Conservation (phyloP, 257 asterid species). For the Solanum paucissectum region DNA sequence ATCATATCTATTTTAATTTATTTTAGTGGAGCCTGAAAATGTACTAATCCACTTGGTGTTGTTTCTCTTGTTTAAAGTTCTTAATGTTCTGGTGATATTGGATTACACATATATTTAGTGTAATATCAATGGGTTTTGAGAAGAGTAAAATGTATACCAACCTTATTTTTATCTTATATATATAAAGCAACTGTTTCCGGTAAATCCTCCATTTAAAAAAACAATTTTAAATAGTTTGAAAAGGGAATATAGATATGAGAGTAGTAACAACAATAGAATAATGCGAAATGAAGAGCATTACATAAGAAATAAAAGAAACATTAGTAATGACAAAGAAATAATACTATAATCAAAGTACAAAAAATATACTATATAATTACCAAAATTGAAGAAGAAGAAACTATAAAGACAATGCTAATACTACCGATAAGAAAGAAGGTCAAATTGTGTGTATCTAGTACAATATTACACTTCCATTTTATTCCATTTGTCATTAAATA, state of each 20-base stretch:
- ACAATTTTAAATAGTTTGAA: too few species aligned
- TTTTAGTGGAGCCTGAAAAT: neutral
- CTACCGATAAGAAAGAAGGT: neutral
- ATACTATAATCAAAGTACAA: too few species aligned
- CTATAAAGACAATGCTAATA: neutral
- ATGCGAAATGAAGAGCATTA: neutral
- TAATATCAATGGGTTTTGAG: neutral
- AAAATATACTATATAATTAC: too few species aligned
- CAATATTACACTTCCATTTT: neutral
- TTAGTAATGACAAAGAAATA: neutral
- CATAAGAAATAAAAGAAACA: neutral
- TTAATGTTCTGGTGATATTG: neutral
- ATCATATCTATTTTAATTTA: neutral
- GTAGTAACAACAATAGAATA: neutral
- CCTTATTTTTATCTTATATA: too few species aligned
- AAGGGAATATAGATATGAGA: neutral
- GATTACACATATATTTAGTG: neutral
- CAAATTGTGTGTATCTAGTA: neutral
- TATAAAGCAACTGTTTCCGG: rapidly evolving
- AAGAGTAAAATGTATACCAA: neutral
- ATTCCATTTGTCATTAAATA: neutral
- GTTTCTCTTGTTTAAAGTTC: neutral
- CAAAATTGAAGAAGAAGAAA: neutral
- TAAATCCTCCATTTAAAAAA: neutral
- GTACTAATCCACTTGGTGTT: neutral